Percentiles rank a stretch among this genome's conserved stretches.
Evolutionary conservation across 345 rosid species (phyloP).

Genomic region (Luvunga scandens): DNA sequence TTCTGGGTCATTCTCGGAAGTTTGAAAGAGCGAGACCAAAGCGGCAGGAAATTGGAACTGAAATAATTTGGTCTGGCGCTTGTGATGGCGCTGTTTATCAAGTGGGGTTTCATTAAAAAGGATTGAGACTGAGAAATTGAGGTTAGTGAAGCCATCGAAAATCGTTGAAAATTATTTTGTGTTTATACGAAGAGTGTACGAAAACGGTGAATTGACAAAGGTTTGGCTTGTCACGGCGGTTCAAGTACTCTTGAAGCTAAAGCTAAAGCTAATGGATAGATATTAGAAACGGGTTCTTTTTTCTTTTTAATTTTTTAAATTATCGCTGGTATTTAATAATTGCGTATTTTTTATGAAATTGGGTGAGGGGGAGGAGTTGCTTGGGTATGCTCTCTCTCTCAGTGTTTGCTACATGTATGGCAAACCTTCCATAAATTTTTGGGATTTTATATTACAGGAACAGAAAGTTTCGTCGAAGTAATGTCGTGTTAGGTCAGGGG

Average conservation of each 20-base stretch:
- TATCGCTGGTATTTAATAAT: not conserved
- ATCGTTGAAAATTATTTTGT: not conserved
- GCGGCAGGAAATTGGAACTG: slow-evolving; percentile 31
- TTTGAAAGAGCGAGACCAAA: not conserved
- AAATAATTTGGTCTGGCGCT: slow-evolving; percentile 15
- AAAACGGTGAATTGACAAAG: not conserved
- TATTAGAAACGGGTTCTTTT: not conserved
- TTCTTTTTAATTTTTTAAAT: not conserved
- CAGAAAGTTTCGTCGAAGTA: not conserved
- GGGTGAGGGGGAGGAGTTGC: not conserved
- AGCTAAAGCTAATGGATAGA: slow-evolving; percentile 16
- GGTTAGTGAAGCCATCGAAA: slow-evolving; percentile 60
- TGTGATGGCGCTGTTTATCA: slow-evolving; percentile 12
- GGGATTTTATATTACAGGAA: not conserved
- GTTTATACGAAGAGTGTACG: slow-evolving; percentile 28
- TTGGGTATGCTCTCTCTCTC: not conserved
- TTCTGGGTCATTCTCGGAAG: slow-evolving; percentile 40
- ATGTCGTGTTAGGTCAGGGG: not conserved
- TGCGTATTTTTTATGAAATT: not conserved
- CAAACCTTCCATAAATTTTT: not conserved
- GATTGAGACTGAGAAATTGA: slow-evolving; percentile 47
- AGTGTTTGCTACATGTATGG: too few relatives aligned
- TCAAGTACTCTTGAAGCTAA: slow-evolving; percentile 36
- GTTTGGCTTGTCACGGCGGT: slow-evolving; percentile 25
- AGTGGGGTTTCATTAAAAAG: slow-evolving; percentile 38